Conservation (phyloP, 2,329 filamentous ascomycete species). For the Zasmidium cellare region DNA sequence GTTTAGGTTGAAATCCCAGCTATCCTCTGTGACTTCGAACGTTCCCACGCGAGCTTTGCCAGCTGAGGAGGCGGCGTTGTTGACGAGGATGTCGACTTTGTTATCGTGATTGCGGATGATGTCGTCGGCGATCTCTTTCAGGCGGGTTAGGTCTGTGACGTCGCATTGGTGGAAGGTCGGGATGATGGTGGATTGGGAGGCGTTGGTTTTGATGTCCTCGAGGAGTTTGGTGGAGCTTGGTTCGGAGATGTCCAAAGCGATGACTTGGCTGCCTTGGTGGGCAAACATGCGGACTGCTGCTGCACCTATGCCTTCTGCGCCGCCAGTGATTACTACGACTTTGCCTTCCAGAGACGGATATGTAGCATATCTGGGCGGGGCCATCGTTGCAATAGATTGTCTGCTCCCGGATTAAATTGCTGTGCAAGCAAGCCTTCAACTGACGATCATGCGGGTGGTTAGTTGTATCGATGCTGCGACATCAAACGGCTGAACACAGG, state of each 20-base stretch:
- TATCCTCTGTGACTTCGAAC: constrained; percentile 64
- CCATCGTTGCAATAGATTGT: background rate
- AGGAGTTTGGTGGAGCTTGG: constrained; percentile 50
- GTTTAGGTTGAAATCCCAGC: constrained; percentile 59
- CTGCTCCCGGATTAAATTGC: too few relatives aligned
- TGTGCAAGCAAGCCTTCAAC: too few relatives aligned
- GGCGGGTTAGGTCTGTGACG: constrained; percentile 53
- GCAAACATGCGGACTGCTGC: constrained; percentile 60
- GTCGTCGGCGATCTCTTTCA: constrained; percentile 48
- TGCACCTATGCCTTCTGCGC: constrained; percentile 64
- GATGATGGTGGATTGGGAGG: constrained; percentile 2
- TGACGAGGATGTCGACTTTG: constrained; percentile 59
- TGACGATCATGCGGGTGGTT: too few relatives aligned
- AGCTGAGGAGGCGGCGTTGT: constrained; percentile 61
- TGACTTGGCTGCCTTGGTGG: constrained; percentile 58
- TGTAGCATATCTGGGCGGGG: constrained; percentile 22
- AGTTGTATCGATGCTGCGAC: too few relatives aligned
- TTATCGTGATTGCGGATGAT: constrained; percentile 47
- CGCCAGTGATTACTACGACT: constrained; percentile 64
- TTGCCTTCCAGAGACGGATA: constrained; percentile 50
- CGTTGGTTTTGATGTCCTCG: constrained; percentile 37
- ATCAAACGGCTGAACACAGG: background rate
- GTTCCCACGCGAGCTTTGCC: constrained; percentile 59
- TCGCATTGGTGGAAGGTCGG: constrained; percentile 45
- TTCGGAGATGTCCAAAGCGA: constrained; percentile 61